Conservation (phyloP, 768 basidiomycete species). For the Mycena sanguinolenta region DNA sequence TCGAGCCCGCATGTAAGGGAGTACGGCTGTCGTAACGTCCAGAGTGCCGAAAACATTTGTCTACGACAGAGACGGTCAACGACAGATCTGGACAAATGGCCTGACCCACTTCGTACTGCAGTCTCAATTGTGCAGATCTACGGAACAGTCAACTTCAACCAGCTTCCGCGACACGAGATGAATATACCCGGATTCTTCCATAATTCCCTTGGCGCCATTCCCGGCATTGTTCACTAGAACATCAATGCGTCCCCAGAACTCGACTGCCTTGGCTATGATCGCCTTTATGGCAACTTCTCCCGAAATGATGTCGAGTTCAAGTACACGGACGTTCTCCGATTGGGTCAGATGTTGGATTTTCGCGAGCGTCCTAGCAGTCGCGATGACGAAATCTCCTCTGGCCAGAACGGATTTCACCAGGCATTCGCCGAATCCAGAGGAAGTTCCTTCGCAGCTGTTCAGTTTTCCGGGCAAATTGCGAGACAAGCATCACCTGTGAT, state of each 20-base stretch:
- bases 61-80: conserved; percentile 18
- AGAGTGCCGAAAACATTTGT: conserved; percentile 60
- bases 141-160: background rate
- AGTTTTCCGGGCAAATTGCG: background rate
- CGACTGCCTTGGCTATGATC: conserved; percentile 48
- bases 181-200: conserved; percentile 57
- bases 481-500: conserved; percentile 24
- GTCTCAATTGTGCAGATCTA: conserved; percentile 25
- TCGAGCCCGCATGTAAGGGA: conserved; percentile 52
- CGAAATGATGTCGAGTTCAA: conserved; percentile 55
- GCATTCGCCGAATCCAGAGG: conserved; percentile 57
- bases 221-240: conserved; percentile 63
- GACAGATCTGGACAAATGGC: background rate
- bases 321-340: conserved; percentile 40
- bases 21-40: conserved; percentile 59
- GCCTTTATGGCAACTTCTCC: conserved; percentile 45
- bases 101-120: conserved; percentile 26
- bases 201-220: conserved; percentile 47
- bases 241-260: conserved; percentile 56
- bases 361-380: conserved; percentile 53
- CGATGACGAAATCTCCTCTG: conserved; percentile 59
- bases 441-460: conserved; percentile 45
- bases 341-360: conserved; percentile 41
- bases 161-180: background rate
- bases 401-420: conserved; percentile 53